These are phyloP conservation scores for Basipetospora chlamydospora DNA, from an alignment of 2,329 filamentous ascomycete genomes.

Conservation along the genomic window DNA sequence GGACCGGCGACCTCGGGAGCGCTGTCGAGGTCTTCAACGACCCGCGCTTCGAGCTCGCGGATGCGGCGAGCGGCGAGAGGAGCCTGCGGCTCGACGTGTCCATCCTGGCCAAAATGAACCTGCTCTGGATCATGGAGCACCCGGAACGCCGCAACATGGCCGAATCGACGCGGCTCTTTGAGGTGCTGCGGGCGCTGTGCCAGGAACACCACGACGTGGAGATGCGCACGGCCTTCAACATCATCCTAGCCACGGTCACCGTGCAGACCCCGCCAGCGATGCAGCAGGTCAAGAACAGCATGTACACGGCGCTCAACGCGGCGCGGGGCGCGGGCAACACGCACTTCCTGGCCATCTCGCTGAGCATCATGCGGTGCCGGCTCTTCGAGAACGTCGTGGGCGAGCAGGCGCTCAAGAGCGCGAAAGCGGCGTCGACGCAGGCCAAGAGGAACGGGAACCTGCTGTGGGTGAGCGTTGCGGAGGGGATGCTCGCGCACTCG, in stretches of 20 bases:
- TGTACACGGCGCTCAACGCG: conserved; percentile 56
- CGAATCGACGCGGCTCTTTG: conserved; percentile 45
- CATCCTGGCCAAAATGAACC: conserved; percentile 53
- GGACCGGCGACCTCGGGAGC: conserved; percentile 53
- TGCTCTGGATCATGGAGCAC: conserved; percentile 58
- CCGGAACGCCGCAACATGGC: conserved; percentile 40
- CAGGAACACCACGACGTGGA: conserved; percentile 56
- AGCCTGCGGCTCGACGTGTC: conserved; percentile 48
- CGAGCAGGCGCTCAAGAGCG: conserved; percentile 64
- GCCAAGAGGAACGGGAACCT: conserved; percentile 56
- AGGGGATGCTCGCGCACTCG: conserved; percentile 63
- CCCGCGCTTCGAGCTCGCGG: conserved; percentile 38
- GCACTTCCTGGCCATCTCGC: conserved; percentile 67
- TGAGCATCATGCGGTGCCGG: conserved; percentile 71
- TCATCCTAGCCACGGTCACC: conserved; percentile 55
- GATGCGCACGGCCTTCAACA: conserved; percentile 62
- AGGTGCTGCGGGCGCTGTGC: conserved; percentile 54
- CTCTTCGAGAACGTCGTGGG: conserved; percentile 76
- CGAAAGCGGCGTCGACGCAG: conserved; percentile 52
- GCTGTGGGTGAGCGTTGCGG: conserved; percentile 68
- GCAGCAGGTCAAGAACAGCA: conserved; percentile 62
- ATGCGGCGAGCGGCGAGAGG: conserved; percentile 24
- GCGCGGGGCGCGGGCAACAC: conserved; percentile 58
- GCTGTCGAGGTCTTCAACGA: conserved; percentile 56
- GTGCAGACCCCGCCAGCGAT: conserved; percentile 51